These are phyloP conservation scores for Aureobasidium musti DNA, from an alignment of 2,329 filamentous ascomycete genomes.

Conservation along the genomic window DNA sequence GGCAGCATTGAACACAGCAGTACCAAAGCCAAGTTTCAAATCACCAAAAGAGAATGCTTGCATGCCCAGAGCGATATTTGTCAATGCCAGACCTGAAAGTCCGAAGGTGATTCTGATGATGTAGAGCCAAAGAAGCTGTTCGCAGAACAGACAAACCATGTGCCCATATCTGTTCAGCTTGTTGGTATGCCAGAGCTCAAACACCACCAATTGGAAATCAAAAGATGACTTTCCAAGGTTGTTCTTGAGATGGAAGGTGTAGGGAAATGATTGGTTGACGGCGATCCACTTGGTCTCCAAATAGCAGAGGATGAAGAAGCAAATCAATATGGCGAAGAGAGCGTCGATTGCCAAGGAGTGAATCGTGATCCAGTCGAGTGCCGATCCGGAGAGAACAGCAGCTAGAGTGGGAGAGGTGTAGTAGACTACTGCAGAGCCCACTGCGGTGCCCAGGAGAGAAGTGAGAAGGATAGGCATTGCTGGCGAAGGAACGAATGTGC, in stretches of 20 bases:
- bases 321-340: constrained; percentile 27
- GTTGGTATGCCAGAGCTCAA: constrained; percentile 30
- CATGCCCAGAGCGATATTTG: constrained; percentile 15
- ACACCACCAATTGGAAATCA: constrained; percentile 28
- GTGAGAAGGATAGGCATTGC: constrained; percentile 25
- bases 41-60: constrained; percentile 27
- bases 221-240: constrained; percentile 25
- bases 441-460: constrained; percentile 20
- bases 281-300: constrained; percentile 29
- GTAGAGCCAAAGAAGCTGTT: constrained; percentile 27
- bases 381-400: constrained; percentile 19
- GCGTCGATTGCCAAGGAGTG: constrained; percentile 28
- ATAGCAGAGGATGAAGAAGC: constrained; percentile 29
- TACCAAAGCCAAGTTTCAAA: constrained; percentile 3
- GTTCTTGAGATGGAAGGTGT: constrained; percentile 29
- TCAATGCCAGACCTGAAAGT: constrained; percentile 19
- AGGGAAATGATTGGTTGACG: constrained; percentile 30
- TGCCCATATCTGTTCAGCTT: constrained; percentile 30
- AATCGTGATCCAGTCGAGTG: constrained; percentile 13
- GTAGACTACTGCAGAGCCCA: constrained; percentile 27
- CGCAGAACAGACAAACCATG: constrained; percentile 29
- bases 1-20: constrained; percentile 12
- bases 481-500: background rate
- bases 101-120: constrained; percentile 27
- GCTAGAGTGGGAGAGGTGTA: constrained; percentile 26